Conservation (phyloP, 1,139 yeast species). For the Saccharomyces hybrid region DNA sequence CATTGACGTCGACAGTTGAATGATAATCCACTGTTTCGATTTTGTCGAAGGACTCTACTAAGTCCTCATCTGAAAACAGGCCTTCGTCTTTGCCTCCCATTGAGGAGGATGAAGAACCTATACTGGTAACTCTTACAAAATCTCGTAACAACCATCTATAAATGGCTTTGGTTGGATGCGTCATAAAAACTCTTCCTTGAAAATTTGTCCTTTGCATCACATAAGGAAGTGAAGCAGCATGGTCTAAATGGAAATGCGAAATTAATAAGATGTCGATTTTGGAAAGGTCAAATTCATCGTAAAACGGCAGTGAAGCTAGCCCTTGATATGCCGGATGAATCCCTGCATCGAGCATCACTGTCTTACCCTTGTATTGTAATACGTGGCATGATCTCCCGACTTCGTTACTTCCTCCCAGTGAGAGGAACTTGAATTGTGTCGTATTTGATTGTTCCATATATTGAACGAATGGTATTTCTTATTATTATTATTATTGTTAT, state of each 20-base stretch:
- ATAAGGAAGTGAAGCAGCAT: slow-evolving; percentile 94
- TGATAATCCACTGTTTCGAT: slow-evolving; percentile 94
- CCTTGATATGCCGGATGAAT: slow-evolving; percentile 95
- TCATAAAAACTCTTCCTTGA: slow-evolving; percentile 94
- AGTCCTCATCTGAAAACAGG: slow-evolving; percentile 84
- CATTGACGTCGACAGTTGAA: slow-evolving; percentile 81
- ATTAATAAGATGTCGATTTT: slow-evolving; percentile 79
- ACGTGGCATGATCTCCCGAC: slow-evolving; percentile 96
- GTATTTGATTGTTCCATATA: slow-evolving; percentile 16
- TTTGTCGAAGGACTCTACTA: slow-evolving; percentile 75
- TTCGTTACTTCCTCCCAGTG: slow-evolving; percentile 99
- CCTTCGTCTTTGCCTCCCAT: slow-evolving; percentile 35
- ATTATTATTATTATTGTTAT: neutral
- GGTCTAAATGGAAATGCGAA: slow-evolving; percentile 94
- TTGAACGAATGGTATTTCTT: neutral
- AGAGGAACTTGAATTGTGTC: slow-evolving; percentile 58
- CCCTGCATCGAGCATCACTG: slow-evolving; percentile 97
- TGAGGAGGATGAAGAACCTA: slow-evolving; percentile 43
- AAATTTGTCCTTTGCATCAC: slow-evolving; percentile 96
- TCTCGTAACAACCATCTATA: slow-evolving; percentile 92
- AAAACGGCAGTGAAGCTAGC: slow-evolving; percentile 83
- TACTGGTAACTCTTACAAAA: slow-evolving; percentile 83
- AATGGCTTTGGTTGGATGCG: slow-evolving; percentile 97
- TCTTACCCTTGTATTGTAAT: slow-evolving; percentile 84
- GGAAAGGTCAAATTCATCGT: slow-evolving; percentile 86